phyloP scores from a whole-genome alignment of 2,329 filamentous ascomycete species.

The Helminthosporium solani region DNA sequence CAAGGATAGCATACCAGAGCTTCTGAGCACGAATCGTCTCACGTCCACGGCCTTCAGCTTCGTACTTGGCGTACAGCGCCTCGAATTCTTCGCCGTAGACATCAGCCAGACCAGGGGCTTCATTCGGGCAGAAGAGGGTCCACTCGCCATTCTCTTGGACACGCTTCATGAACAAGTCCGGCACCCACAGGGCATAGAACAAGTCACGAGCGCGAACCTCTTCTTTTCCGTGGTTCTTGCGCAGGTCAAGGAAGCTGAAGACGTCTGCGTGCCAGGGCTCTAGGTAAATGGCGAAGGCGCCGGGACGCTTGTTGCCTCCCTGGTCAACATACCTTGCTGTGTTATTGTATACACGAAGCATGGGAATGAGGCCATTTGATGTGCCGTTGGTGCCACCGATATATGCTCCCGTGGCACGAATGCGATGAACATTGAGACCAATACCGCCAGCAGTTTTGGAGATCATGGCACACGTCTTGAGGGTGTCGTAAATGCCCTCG shows the following conservation, averaged over 20 bases:
- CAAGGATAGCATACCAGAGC: slow-evolving; percentile 97
- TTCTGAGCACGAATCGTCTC: slow-evolving; percentile 96
- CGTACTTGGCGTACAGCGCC: slow-evolving; percentile 86
- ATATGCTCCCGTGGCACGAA: slow-evolving; percentile 95
- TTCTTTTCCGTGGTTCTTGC: slow-evolving; percentile 99
- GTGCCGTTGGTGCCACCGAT: slow-evolving; percentile 98
- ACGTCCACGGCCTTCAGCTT: slow-evolving; percentile 81
- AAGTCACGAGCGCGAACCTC: slow-evolving; percentile 95
- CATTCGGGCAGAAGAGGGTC: slow-evolving; percentile 98
- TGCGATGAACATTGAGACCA: slow-evolving; percentile 93
- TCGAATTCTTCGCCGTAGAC: slow-evolving; percentile 98
- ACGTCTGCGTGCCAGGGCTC: slow-evolving; percentile 99
- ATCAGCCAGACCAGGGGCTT: slow-evolving; percentile 91
- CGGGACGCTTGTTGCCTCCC: slow-evolving; percentile 97
- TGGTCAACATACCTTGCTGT: slow-evolving; percentile 98
- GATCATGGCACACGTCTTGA: slow-evolving; percentile 99
- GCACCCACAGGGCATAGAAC: slow-evolving; percentile 97
- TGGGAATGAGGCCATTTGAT: slow-evolving; percentile 94
- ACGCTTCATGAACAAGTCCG: slow-evolving; percentile 99
- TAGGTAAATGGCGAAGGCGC: slow-evolving; percentile 97
- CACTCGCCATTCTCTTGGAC: slow-evolving; percentile 95
- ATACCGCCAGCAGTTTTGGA: slow-evolving; percentile 99
- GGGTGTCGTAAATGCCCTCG: slow-evolving; percentile 97
- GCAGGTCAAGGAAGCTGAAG: slow-evolving; percentile 93
- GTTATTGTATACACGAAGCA: slow-evolving; percentile 99